Conservation (phyloP, 164 flowering plant genomes). For the Kingdonia uniflora region DNA sequence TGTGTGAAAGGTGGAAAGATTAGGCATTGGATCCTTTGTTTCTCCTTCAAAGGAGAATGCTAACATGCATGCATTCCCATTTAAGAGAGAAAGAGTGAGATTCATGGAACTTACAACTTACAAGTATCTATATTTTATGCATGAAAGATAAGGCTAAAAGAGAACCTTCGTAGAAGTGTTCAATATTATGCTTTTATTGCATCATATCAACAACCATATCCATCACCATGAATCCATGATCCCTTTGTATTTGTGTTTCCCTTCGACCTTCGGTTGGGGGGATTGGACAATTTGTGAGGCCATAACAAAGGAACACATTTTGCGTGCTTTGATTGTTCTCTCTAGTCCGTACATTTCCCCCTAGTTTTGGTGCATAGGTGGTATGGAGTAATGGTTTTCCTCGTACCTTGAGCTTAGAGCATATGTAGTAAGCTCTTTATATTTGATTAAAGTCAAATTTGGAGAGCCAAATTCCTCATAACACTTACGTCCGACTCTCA, state of each 20-base stretch:
- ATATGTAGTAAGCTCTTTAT: too few relatives aligned
- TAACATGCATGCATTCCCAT: background rate
- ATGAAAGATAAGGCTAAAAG: background rate
- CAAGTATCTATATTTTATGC: slow-evolving; percentile 1
- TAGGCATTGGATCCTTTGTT: slow-evolving; percentile 10
- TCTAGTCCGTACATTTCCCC: too few relatives aligned
- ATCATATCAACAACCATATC: slow-evolving; percentile 8
- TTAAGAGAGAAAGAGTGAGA: background rate
- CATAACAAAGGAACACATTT: too few relatives aligned
- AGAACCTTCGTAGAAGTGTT: background rate
- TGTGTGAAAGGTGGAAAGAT: slow-evolving; percentile 6
- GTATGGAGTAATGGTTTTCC: too few relatives aligned
- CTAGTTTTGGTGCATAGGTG: too few relatives aligned
- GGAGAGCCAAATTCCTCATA: too few relatives aligned
- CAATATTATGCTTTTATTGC: background rate
- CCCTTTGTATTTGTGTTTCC: background rate
- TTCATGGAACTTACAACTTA: slow-evolving; percentile 9
- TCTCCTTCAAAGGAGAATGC: background rate
- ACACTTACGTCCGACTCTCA: too few relatives aligned
- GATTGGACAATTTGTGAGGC: too few relatives aligned
- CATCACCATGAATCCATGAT: background rate
- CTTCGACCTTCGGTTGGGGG: background rate
- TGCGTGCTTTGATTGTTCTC: too few relatives aligned
- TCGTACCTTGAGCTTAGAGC: too few relatives aligned
- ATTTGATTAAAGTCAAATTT: too few relatives aligned